phyloP scores from a whole-genome alignment of 2,329 filamentous ascomycete species.

The Alternaria conjuncta region DNA sequence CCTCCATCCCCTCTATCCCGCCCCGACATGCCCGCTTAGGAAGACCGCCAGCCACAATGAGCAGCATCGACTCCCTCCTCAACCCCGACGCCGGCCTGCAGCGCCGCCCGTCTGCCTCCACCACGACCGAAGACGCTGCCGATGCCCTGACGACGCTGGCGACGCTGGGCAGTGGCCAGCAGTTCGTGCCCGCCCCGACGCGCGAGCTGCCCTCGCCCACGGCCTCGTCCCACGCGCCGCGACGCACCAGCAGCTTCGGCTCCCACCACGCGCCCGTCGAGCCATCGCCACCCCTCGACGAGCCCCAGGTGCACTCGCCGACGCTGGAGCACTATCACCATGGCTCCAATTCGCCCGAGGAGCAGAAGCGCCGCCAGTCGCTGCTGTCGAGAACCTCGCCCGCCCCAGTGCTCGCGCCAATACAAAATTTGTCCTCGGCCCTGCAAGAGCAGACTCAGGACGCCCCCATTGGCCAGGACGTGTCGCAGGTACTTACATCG shows the following conservation, averaged over 20 bases:
- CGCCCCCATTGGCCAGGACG: conserved; percentile 31
- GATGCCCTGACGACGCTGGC: conserved; percentile 49
- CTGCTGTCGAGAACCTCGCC: conserved; percentile 39
- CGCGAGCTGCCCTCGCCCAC: conserved; percentile 44
- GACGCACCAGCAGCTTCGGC: conserved; percentile 45
- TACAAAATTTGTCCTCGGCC: conserved; percentile 42
- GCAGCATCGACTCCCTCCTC: conserved; percentile 46
- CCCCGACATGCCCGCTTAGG: conserved; percentile 13
- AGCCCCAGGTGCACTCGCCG: conserved; percentile 49
- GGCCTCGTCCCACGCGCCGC: conserved; percentile 34
- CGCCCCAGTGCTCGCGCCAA: conserved; percentile 50
- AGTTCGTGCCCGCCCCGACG: conserved; percentile 29
- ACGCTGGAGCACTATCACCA: conserved; percentile 57
- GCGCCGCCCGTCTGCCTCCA: conserved; percentile 19
- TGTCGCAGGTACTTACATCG: conserved; percentile 32
- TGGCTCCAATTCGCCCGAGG: conserved; percentile 53
- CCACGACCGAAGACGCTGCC: conserved; percentile 48
- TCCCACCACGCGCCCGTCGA: conserved; percentile 46
- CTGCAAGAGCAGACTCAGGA: conserved; percentile 30
- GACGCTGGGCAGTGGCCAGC: conserved; percentile 40
- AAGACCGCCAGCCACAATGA: conserved; percentile 29
- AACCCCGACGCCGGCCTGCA: conserved; percentile 36
- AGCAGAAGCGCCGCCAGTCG: conserved; percentile 48
- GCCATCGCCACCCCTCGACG: conserved; percentile 47
- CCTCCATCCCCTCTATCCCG: neutral